Evolutionary conservation across 2,329 filamentous ascomycete genomes (phyloP), one percentile per base, ranked within the genome.

Genomic region (Cytospora chrysosperma): DNA sequence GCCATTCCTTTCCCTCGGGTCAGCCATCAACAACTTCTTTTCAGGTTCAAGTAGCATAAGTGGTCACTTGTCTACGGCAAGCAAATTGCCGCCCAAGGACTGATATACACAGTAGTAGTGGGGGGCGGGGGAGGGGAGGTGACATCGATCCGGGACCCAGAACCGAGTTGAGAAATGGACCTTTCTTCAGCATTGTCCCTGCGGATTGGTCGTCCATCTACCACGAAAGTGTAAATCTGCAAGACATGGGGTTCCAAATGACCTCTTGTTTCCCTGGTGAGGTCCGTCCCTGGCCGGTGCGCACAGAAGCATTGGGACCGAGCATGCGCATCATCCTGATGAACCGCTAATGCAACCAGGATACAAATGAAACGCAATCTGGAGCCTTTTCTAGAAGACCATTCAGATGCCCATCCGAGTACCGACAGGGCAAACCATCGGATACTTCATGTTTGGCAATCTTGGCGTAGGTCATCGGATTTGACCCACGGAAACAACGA

Each of bases 381-480:
- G 21, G 43, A 24, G 21, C 24, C n/a, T 47, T 24, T 47, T 47
- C 43, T 47, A 47, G 43, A 47, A 54, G 34, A 26, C 26, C 30
- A 19, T 15, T 30, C 52, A 55, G 13, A n/a, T n/a, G n/a, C 24
- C 51, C 15, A 47, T 49, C n/a, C 58, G 32, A 61, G 34, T 61
- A 55, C 51, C 58, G 58, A 37, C 58, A 61, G n/a, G 58, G 58
- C 51, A 61, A 27, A 34, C 37, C 37, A 12, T 61, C 51, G 58
- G 51, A 5, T 15, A 34, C 49, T 61, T 61, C 26, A 40, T 49
- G 51, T 43, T 55, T 37, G 37, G 50, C 58, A 55, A 61, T 49
- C 58, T 61, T 61, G 58, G 58, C 58, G n/a, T 61, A 61, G 58
- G 58, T 61, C 58, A 61, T 61, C 58, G 51, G 27, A 47, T 34